Evolutionary conservation across 345 rosid species (phyloP).

Genomic region (Bruguiera gymnorhiza): DNA sequence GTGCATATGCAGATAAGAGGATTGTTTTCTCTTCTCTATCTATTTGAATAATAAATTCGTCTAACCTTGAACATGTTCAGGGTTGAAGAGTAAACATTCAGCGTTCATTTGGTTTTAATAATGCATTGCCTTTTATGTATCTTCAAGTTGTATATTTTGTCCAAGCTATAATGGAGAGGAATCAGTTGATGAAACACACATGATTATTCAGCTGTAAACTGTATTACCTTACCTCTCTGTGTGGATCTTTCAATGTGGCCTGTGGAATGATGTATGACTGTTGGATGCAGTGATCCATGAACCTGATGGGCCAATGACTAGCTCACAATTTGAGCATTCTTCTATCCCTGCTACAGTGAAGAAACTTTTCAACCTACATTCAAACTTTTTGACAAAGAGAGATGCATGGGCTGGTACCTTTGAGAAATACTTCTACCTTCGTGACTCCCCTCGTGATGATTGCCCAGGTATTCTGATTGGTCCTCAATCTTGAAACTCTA

Average conservation of each 20-base stretch:
- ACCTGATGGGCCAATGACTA: constrained; percentile 77
- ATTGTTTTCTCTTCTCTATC: no score
- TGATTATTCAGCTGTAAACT: neutral
- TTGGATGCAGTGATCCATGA: constrained; percentile 70
- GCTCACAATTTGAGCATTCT: constrained; percentile 88
- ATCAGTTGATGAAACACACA: no score
- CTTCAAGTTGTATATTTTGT: no score
- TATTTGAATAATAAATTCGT: no score
- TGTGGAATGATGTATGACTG: constrained; percentile 1
- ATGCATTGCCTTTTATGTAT: no score
- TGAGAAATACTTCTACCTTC: constrained; percentile 65
- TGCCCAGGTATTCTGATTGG: constrained; percentile 72
- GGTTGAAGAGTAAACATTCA: no score
- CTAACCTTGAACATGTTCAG: no score
- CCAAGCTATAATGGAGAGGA: no score
- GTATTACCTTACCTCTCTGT: neutral
- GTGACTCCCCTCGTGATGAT: constrained; percentile 79
- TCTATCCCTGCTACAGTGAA: constrained; percentile 95
- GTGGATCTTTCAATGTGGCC: neutral
- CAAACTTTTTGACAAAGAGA: constrained; percentile 87
- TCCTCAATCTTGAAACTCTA: constrained; percentile 3
- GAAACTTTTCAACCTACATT: constrained; percentile 86
- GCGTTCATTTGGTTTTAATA: no score
- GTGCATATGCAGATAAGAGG: no score
- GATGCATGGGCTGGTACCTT: constrained; percentile 99